Percentiles rank a stretch among this genome's conserved stretches.
Conservation (phyloP, 2,329 filamentous ascomycete genomes). For the Leptographium flavum region DNA sequence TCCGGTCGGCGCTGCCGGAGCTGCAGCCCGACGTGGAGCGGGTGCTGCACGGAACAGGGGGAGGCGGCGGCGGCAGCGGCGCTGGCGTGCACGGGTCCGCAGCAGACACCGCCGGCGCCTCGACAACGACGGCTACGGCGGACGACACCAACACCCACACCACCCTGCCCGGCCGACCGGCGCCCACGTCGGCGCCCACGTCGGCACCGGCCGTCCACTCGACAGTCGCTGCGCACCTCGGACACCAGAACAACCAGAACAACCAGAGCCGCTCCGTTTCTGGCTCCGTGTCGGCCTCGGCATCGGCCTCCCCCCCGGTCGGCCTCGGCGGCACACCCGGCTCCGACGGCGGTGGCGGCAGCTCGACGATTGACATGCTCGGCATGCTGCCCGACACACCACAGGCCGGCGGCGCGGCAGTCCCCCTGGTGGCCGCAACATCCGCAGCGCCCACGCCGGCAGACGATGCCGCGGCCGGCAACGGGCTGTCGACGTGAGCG, state of each 20-base stretch:
- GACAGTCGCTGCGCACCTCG: neutral
- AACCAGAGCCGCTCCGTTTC: neutral
- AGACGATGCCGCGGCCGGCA: too few species aligned
- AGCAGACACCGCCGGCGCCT: neutral
- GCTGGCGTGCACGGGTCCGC: neutral
- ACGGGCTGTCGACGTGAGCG: too few species aligned
- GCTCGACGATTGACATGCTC: constrained; percentile 7
- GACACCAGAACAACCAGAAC: neutral
- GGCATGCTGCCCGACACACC: constrained; percentile 10
- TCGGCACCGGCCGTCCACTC: neutral
- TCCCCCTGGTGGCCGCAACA: neutral
- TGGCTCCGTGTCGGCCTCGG: neutral
- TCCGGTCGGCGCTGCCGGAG: constrained; percentile 44
- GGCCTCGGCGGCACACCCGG: neutral
- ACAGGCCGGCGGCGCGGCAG: neutral
- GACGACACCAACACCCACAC: neutral
- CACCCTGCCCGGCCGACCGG: neutral
- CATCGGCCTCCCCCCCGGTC: constrained; percentile 2
- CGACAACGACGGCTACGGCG: neutral
- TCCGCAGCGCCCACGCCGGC: neutral
- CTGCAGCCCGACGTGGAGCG: constrained; percentile 35
- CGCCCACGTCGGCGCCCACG: neutral
- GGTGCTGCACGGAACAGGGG: constrained; percentile 29
- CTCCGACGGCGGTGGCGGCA: neutral
- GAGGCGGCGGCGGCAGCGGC: too few species aligned